Evolutionary conservation across 495 filamentous ascomycete genomes (phyloP).

Genomic region (Lasiosphaeris hirsuta): DNA sequence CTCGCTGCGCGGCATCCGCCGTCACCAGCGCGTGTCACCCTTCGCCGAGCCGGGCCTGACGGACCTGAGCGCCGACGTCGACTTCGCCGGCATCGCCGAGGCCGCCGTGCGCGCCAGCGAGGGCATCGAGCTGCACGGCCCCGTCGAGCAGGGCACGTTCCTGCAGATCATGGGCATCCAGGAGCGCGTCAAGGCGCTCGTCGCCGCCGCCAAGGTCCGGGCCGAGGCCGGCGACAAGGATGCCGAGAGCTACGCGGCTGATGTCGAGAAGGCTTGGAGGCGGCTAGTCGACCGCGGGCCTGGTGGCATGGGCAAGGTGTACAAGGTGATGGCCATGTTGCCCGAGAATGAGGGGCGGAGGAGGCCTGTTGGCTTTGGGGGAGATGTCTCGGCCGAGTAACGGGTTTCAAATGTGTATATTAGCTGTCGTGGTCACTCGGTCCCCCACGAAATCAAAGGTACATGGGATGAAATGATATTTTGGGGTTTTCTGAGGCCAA

Average conservation of each 20-base stretch:
- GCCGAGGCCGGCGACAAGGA: slow-evolving; percentile 47
- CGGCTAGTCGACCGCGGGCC: slow-evolving; percentile 73
- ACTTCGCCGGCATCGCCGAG: slow-evolving; percentile 83
- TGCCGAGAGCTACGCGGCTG: slow-evolving; percentile 61
- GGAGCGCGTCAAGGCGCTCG: slow-evolving; percentile 69
- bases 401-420: too few species aligned
- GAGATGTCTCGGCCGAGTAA: slow-evolving; percentile 49
- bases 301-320: slow-evolving; percentile 87
- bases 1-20: slow-evolving; percentile 80
- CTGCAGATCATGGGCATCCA: slow-evolving; percentile 73
- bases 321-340: slow-evolving; percentile 88
- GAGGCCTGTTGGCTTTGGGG: slow-evolving; percentile 89
- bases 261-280: slow-evolving; percentile 71
- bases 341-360: slow-evolving; percentile 71
- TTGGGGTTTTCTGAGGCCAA: too few species aligned
- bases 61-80: slow-evolving; percentile 87
- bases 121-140: slow-evolving; percentile 87
- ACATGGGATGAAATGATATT: neutral
- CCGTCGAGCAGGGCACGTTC: slow-evolving; percentile 81
- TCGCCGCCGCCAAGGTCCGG: slow-evolving; percentile 40
- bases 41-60: slow-evolving; percentile 74
- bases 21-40: slow-evolving; percentile 69
- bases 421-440: too few species aligned
- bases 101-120: slow-evolving; percentile 67
- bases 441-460: neutral